phyloP scores from a whole-genome alignment of 352 stramenopile species.

The Pythium periplocum region DNA sequence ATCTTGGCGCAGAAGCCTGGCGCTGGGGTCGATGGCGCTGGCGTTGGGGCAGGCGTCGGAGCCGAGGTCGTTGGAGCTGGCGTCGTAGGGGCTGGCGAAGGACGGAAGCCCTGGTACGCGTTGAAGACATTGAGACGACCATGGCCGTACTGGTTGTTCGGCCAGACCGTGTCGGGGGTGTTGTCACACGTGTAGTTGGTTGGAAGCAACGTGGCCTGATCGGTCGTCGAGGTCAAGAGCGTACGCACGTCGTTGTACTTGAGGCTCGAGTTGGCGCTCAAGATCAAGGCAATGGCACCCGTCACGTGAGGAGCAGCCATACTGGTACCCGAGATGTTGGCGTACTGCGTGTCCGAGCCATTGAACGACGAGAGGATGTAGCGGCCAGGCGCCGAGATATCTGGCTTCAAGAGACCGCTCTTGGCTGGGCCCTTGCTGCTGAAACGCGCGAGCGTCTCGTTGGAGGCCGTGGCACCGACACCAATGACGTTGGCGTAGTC shows the following conservation, averaged over 20 bases:
- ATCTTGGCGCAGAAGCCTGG: not conserved
- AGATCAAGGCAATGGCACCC: constrained; percentile 22
- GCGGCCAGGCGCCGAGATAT: constrained; percentile 26
- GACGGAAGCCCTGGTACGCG: constrained; percentile 6
- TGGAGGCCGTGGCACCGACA: constrained; percentile 22
- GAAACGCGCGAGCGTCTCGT: constrained; percentile 21
- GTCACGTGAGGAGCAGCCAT: constrained; percentile 30
- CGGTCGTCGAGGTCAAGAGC: constrained; percentile 8
- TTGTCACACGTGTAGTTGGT: constrained; percentile 9
- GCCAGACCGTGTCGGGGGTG: constrained; percentile 13
- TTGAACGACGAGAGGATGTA: constrained; percentile 14
- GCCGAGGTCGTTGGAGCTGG: not conserved
- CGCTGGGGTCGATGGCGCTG: not conserved
- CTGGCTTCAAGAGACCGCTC: constrained; percentile 19
- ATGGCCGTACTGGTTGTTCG: constrained; percentile 32
- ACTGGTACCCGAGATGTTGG: constrained; percentile 21
- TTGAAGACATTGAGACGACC: constrained; percentile 22
- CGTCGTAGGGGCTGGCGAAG: not conserved
- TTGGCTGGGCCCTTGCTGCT: constrained; percentile 22
- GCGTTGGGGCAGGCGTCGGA: constrained; percentile 1
- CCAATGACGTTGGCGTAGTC: constrained; percentile 25
- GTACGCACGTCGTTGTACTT: constrained; percentile 19
- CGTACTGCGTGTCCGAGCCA: constrained; percentile 18
- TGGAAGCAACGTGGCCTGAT: not conserved
- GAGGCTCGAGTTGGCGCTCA: constrained; percentile 18